These are phyloP conservation scores for Cornus kousa DNA, from an alignment of 148 eudicot species.

Conservation along the genomic window DNA sequence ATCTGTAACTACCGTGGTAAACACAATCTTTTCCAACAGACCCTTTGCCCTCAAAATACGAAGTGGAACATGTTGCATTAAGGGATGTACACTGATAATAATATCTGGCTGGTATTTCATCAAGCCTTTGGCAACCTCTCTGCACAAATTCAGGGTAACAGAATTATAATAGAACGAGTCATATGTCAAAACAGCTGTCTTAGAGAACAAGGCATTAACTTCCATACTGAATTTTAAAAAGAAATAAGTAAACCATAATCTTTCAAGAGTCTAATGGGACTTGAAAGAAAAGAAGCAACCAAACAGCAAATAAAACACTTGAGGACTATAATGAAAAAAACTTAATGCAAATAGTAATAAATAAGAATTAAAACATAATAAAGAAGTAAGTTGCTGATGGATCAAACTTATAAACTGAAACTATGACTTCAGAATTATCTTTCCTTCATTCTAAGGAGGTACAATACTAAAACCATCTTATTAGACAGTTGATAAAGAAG, in stretches of 20 bases:
- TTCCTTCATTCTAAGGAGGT: not conserved
- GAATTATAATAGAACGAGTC: not conserved
- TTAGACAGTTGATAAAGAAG: not conserved
- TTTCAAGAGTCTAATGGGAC: not conserved
- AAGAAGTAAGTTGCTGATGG: not conserved
- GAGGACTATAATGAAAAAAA: not conserved
- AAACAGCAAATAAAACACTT: not conserved
- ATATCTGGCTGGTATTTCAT: slow-evolving; percentile 96
- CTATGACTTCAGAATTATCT: too few relatives aligned
- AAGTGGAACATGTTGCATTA: slow-evolving; percentile 99
- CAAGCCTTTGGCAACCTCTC: slow-evolving; percentile 93
- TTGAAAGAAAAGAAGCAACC: not conserved
- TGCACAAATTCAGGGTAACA: slow-evolving; percentile 25
- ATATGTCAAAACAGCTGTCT: not conserved
- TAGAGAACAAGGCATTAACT: not conserved
- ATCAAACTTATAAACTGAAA: not conserved
- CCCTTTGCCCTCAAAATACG: slow-evolving; percentile 86
- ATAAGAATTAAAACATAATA: not conserved
- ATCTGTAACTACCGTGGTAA: slow-evolving; percentile 92
- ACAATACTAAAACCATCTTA: not conserved
- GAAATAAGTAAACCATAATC: not conserved
- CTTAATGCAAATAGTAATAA: not conserved
- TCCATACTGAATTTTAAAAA: not conserved
- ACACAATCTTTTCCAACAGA: slow-evolving; percentile 82
- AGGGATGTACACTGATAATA: slow-evolving; percentile 96